phyloP scores from a whole-genome alignment of 164 flowering plant genomes.

The Aristolochia contorta region DNA sequence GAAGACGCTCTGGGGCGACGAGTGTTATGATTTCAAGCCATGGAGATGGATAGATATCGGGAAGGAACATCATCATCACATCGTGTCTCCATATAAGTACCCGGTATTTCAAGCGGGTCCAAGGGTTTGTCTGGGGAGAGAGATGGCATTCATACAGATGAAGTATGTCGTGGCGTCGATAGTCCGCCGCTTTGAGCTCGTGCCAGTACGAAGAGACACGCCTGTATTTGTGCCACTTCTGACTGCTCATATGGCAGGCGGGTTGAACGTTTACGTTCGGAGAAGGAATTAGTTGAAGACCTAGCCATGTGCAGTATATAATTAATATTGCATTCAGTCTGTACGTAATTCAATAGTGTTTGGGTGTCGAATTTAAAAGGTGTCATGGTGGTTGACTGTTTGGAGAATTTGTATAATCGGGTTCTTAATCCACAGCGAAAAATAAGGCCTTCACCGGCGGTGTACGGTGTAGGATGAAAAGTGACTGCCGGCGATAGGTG shows the following conservation, averaged over 20 bases:
- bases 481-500: too few relatives aligned
- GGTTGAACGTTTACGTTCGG: slow-evolving; percentile 28
- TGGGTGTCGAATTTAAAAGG: too few relatives aligned
- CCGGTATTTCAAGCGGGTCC: slow-evolving; percentile 78
- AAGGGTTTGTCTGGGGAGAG: slow-evolving; percentile 72
- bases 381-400: too few relatives aligned
- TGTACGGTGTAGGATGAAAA: too few relatives aligned
- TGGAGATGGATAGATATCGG: slow-evolving; percentile 56
- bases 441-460: too few relatives aligned
- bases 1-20: slow-evolving; percentile 51
- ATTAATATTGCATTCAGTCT: too few relatives aligned
- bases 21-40: slow-evolving; percentile 50
- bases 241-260: slow-evolving; percentile 68
- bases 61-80: slow-evolving; percentile 7
- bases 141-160: slow-evolving; percentile 85
- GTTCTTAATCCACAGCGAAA: too few relatives aligned
- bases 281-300: neutral
- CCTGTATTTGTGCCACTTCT: slow-evolving; percentile 42
- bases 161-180: slow-evolving; percentile 59
- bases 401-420: too few relatives aligned
- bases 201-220: slow-evolving; percentile 15
- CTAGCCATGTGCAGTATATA: too few relatives aligned
- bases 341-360: too few relatives aligned
- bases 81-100: slow-evolving; percentile 28
- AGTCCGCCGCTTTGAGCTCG: slow-evolving; percentile 45